Evolutionary conservation across 345 rosid species (phyloP), one percentile per base, ranked within the genome.

Genomic region (Populus euphratica): DNA sequence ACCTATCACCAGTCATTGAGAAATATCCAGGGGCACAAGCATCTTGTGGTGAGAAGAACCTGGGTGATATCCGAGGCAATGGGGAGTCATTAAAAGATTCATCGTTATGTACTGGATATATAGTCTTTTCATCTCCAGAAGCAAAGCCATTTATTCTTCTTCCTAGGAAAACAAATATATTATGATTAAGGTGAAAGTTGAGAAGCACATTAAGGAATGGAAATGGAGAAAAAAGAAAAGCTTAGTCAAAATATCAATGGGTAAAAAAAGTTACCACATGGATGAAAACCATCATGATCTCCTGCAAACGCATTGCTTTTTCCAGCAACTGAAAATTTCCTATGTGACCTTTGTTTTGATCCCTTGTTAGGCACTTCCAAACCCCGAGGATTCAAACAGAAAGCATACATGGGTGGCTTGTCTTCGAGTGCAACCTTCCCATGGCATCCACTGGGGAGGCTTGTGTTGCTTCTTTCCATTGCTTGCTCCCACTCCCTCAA

Each of bases 301-400:
- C 89, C 97, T 44, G 83, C 39, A 64, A 78, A 73, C 70, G 79
- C 47, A 82, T 86, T 82, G 76, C 77, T 88, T 79, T 88, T 88
- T 67, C 90, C 87, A 70, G 92, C 78, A 84, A 88, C 88, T 73
- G 97, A 91, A 76, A 86, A 73, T 78, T 84, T 92, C 81, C 81
- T 89, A 54, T 92, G 98, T 16, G 99, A 87, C 82, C 97, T 86
- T 67, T 93, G 99, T 75, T 96, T 96, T 35, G 95, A 91, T 39
- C 97, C 98, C 86, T 78, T 92, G 85, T 96, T 87, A 29, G 90
- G 95, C 73, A 92, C 89, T 83, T 96, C 99, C 89, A 96, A 82
- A 56, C 99, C 97, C 77, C 98, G 90, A 3, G 99, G 99, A 82
- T 93, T 96, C 91, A 93, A 83, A 81, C 98, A 96, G 79, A 96